Evolutionary conservation across 352 stramenopile species (phyloP).

Genomic region (Phytophthora citrophthora): DNA sequence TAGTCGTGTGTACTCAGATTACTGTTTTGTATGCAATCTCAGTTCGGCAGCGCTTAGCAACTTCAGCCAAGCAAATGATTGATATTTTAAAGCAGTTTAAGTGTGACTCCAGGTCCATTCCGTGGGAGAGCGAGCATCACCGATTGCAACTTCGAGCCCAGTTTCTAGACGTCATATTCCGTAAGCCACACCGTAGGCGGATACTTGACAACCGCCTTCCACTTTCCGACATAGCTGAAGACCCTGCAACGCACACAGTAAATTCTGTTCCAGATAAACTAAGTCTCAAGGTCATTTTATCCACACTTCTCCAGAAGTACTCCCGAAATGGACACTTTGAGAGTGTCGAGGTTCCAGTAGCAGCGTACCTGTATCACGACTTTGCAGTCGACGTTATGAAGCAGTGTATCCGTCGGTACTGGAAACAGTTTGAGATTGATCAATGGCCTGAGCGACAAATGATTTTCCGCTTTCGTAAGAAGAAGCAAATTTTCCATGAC

Average conservation of each 20-base stretch:
- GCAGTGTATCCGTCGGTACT: slow-evolving; percentile 46
- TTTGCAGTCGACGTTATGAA: slow-evolving; percentile 60
- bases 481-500: slow-evolving; percentile 56
- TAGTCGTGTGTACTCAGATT: slow-evolving; percentile 3
- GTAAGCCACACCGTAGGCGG: slow-evolving; percentile 48
- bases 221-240: slow-evolving; percentile 1
- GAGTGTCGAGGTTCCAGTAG: slow-evolving; percentile 46
- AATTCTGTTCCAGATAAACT: slow-evolving; percentile 45
- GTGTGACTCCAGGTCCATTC: slow-evolving; percentile 52
- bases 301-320: slow-evolving; percentile 78
- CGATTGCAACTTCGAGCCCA: slow-evolving; percentile 54
- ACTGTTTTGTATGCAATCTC: not conserved
- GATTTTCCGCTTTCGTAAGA: slow-evolving; percentile 65
- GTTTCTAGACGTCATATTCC: slow-evolving; percentile 72
- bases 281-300: slow-evolving; percentile 54
- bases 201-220: slow-evolving; percentile 29
- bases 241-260: not conserved
- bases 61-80: slow-evolving; percentile 77
- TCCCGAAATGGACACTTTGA: slow-evolving; percentile 84
- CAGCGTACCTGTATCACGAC: slow-evolving; percentile 67
- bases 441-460: slow-evolving; percentile 65
- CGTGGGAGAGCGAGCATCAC: slow-evolving; percentile 61
- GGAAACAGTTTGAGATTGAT: slow-evolving; percentile 46
- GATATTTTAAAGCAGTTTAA: slow-evolving; percentile 65
- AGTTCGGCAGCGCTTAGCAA: slow-evolving; percentile 76